phyloP scores from a whole-genome alignment of 1,284 basidiomycete genomes.

The Spongispora temasekensis region DNA sequence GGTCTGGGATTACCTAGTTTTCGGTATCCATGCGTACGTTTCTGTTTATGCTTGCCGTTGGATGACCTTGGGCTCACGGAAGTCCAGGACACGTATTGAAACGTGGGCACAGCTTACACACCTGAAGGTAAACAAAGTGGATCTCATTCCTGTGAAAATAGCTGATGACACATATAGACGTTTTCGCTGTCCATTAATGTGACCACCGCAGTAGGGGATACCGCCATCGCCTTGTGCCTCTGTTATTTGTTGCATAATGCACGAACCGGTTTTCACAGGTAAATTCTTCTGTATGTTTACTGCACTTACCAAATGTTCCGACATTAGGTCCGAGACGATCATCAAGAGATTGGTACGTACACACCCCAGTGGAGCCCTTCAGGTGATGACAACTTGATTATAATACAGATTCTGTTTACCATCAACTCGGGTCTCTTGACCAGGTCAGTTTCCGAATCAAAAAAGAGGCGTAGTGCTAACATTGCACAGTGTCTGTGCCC shows the following conservation, averaged over 20 bases:
- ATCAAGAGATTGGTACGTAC: slow-evolving; percentile 45
- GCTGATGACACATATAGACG: slow-evolving; percentile 17
- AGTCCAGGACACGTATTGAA: slow-evolving; percentile 29
- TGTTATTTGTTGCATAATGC: slow-evolving; percentile 53
- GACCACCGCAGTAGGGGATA: slow-evolving; percentile 54
- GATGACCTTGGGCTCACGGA: slow-evolving; percentile 3
- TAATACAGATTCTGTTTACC: slow-evolving; percentile 45
- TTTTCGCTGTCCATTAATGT: slow-evolving; percentile 58
- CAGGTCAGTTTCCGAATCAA: slow-evolving; percentile 21
- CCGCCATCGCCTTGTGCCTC: slow-evolving; percentile 53
- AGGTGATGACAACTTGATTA: neutral
- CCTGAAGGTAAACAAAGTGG: slow-evolving; percentile 22
- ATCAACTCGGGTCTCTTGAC: slow-evolving; percentile 51
- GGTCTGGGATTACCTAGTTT: slow-evolving; percentile 33
- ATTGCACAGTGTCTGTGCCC: slow-evolving; percentile 36
- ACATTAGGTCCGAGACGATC: slow-evolving; percentile 45
- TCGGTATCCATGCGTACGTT: slow-evolving; percentile 42
- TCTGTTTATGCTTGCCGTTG: neutral
- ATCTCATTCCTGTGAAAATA: too few relatives aligned
- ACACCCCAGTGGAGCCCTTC: neutral
- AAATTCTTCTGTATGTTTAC: neutral
- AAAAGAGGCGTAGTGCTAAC: slow-evolving; percentile 10
- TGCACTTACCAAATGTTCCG: slow-evolving; percentile 1
- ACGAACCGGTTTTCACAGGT: slow-evolving; percentile 57
- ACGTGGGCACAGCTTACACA: slow-evolving; percentile 42